A percentile compares a stretch with the other conserved stretches of the same genome.
phyloP scores from a whole-genome alignment of 495 filamentous ascomycete genomes.

The Immersiella caudata region DNA sequence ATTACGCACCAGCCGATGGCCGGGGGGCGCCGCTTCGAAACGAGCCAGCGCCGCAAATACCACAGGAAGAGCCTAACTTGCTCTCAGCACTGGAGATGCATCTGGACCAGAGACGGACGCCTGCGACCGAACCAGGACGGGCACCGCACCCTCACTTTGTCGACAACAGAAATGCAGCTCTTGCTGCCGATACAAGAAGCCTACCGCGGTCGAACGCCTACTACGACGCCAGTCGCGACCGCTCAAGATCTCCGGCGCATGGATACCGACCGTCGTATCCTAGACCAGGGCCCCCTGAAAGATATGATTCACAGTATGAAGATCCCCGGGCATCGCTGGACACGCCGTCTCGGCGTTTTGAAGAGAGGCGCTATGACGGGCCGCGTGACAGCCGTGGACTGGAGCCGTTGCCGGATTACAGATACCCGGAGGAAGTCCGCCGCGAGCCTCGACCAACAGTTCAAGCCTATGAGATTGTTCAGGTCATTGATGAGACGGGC shows the following conservation, averaged over 20 bases:
- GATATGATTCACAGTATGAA: background rate
- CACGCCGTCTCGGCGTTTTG: background rate
- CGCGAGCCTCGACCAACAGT: conserved; percentile 33
- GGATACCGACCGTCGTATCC: background rate
- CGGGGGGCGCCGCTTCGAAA: conserved; percentile 4
- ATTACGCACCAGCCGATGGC: background rate
- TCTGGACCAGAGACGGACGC: conserved; percentile 16
- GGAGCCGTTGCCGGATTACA: conserved; percentile 34
- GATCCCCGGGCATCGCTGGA: background rate
- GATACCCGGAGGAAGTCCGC: conserved; percentile 35
- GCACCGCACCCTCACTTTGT: conserved; percentile 10
- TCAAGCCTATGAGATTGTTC: conserved; percentile 48
- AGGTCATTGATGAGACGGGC: conserved; percentile 47
- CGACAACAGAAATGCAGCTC: background rate
- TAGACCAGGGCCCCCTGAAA: background rate
- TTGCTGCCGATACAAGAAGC: background rate
- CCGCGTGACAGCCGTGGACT: conserved; percentile 23
- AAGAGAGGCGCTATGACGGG: conserved; percentile 23
- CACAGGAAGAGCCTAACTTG: conserved; percentile 18
- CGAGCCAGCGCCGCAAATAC: background rate
- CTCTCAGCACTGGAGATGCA: conserved; percentile 32
- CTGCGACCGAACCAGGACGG: background rate
- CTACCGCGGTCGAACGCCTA: background rate
- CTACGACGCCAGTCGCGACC: background rate
- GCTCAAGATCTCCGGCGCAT: background rate